Percentiles rank a stretch among this genome's conserved stretches.
Evolutionary conservation across 805 yeast genomes (phyloP).

Genomic region (Citeromyces nyonsensis): DNA sequence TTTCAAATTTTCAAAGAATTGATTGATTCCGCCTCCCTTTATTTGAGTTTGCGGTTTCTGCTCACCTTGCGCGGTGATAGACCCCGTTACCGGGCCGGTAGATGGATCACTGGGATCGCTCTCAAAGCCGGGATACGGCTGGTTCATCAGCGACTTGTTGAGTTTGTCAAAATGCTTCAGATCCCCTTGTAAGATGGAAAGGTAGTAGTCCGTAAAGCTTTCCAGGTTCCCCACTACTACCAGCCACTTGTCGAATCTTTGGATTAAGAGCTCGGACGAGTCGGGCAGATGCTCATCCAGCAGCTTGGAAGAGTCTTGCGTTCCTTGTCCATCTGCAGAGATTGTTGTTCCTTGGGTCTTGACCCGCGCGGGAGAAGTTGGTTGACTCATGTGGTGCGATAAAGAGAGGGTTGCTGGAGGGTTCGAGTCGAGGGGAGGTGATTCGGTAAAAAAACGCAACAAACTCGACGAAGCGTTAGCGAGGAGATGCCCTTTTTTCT

Average conservation of each 20-base stretch:
- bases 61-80: conserved; percentile 4
- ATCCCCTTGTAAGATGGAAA: conserved; percentile 7
- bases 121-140: conserved; percentile 14
- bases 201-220: conserved; percentile 11
- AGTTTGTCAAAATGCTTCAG: conserved; percentile 11
- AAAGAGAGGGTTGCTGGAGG: too few species aligned
- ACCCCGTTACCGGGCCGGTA: conserved; percentile 10
- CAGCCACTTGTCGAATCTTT: conserved; percentile 13
- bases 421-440: too few species aligned
- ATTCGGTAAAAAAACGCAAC: too few species aligned
- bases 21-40: conserved; percentile 9
- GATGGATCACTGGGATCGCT: conserved; percentile 7
- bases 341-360: too few species aligned
- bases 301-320: conserved; percentile 1
- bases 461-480: too few species aligned
- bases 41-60: too few species aligned
- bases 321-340: conserved; percentile 1
- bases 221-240: conserved; percentile 10
- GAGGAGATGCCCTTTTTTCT: too few species aligned
- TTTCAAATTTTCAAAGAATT: conserved; percentile 11
- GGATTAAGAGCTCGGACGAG: conserved; percentile 10
- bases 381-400: too few species aligned
- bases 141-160: conserved; percentile 7
- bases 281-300: conserved; percentile 9
- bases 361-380: too few species aligned